These are phyloP conservation scores for Beauveria asiatica DNA, from an alignment of 2,329 filamentous ascomycete genomes.

Conservation along the genomic window DNA sequence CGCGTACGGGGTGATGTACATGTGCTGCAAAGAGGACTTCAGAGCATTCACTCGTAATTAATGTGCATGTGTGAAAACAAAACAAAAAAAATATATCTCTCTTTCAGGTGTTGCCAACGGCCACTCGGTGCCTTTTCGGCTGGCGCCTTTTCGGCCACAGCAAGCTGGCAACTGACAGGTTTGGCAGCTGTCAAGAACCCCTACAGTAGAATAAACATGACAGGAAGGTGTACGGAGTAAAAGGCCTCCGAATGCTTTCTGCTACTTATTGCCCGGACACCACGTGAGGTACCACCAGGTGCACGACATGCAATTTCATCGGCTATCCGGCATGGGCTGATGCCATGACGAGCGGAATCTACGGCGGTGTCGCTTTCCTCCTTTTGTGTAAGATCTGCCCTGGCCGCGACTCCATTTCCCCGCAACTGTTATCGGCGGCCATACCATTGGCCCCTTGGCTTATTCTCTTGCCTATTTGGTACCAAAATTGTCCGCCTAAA, in stretches of 20 bases:
- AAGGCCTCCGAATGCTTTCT: background rate
- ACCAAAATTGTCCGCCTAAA: background rate
- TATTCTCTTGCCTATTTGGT: slow-evolving; percentile 7
- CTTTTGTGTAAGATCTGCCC: background rate
- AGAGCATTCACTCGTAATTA: too few relatives aligned
- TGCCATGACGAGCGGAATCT: background rate
- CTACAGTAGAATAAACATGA: background rate
- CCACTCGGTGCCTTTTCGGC: background rate
- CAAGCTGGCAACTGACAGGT: background rate
- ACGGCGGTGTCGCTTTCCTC: background rate
- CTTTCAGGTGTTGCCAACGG: background rate
- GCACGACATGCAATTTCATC: background rate
- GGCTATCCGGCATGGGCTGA: slow-evolving; percentile 3
- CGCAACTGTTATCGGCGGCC: background rate
- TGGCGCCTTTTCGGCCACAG: background rate
- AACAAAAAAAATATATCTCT: too few relatives aligned
- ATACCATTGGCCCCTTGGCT: background rate
- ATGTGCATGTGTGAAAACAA: too few relatives aligned
- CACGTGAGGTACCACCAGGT: too few relatives aligned
- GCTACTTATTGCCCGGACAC: background rate
- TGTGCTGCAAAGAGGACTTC: too few relatives aligned
- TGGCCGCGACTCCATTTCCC: background rate
- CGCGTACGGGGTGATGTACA: too few relatives aligned
- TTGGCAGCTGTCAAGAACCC: background rate
- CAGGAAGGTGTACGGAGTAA: background rate